phyloP scores from a whole-genome alignment of 2,329 filamentous ascomycete species.

The Cadophora sp. region DNA sequence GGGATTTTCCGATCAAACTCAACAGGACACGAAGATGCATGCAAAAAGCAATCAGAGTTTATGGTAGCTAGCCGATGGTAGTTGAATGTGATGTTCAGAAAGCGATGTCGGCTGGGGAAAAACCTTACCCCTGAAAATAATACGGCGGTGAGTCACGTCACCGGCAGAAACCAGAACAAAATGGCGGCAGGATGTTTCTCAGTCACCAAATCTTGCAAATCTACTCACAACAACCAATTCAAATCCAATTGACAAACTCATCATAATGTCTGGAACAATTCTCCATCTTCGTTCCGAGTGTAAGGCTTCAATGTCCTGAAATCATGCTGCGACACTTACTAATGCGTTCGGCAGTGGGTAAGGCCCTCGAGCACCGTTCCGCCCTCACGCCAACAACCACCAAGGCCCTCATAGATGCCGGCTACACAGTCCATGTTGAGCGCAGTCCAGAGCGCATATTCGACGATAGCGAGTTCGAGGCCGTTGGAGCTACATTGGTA shows the following conservation, averaged over 20 bases:
- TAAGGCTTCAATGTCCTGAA: conserved; percentile 37
- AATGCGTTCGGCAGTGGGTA: conserved; percentile 45
- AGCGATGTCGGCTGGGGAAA: conserved; percentile 11
- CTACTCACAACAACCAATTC: conserved; percentile 25
- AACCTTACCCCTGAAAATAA: neutral
- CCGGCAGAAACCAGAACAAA: conserved; percentile 26
- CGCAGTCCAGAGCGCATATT: conserved; percentile 71
- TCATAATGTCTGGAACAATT: conserved; percentile 44
- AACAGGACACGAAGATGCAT: no score
- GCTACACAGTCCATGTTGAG: conserved; percentile 74
- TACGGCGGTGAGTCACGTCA: conserved; percentile 28
- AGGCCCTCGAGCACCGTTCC: conserved; percentile 50
- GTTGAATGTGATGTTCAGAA: neutral
- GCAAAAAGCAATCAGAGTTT: no score
- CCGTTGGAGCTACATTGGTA: conserved; percentile 69
- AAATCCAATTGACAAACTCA: conserved; percentile 11
- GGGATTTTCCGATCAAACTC: no score
- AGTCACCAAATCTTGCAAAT: conserved; percentile 12
- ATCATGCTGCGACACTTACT: conserved; percentile 36
- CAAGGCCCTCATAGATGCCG: conserved; percentile 70
- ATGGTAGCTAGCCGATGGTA: no score
- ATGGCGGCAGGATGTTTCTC: conserved; percentile 20
- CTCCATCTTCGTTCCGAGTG: conserved; percentile 50
- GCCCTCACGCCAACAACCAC: conserved; percentile 51
- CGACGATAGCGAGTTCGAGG: conserved; percentile 65